Evolutionary conservation across 2,329 filamentous ascomycete species (phyloP), one percentile per base, ranked within the genome.

Genomic region (Periglandula ipomoeae): DNA sequence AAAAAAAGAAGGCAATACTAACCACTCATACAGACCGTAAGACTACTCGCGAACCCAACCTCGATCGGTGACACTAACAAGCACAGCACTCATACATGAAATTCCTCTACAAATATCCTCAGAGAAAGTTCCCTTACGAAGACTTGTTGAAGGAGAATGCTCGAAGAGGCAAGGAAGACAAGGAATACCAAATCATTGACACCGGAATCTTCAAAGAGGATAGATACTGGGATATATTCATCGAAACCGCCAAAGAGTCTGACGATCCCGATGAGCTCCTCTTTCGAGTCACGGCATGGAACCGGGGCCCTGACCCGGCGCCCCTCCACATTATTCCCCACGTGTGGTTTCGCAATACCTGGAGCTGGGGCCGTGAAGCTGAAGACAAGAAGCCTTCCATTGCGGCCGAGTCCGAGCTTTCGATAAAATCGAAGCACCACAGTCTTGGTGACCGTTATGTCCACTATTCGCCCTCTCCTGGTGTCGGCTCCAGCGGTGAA

Each of bases 281-380:
- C 26, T 97, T 96, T 72, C 87, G 93, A 60, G 85, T 97, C 40
- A 96, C 91, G 10, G 91, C 90, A 40, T 97, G 93, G 85, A 97
- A 97, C 64, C 81, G 93, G 58, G 91, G 93, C 15, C 87, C 89
- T 6, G 88, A 96, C 47, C 82, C 88, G 13, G 91, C 93, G 13
- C 90, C 89, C 20, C 72, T 97, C 48, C 93, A 97, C 67, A 95
- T 97, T 60, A 73, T 96, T 39, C 91, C 91, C 8, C 93, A 97
- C 52, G 81, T 95, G 46, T 96, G 90, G 89, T 97, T 96, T 73
- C 82, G 91, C 55, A 97, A 97, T 66, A 96, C 90, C 3, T 97
- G 93, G 93, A 81, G 86, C 35, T 97, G 91, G 91, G 91, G 90
- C 20, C 79, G 85, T 54, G 87, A 95, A 61, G 65, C 81, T 10